Base-by-base conservation (phyloP, 257 asterid species). In the Osmanthus fragrans region DNA sequence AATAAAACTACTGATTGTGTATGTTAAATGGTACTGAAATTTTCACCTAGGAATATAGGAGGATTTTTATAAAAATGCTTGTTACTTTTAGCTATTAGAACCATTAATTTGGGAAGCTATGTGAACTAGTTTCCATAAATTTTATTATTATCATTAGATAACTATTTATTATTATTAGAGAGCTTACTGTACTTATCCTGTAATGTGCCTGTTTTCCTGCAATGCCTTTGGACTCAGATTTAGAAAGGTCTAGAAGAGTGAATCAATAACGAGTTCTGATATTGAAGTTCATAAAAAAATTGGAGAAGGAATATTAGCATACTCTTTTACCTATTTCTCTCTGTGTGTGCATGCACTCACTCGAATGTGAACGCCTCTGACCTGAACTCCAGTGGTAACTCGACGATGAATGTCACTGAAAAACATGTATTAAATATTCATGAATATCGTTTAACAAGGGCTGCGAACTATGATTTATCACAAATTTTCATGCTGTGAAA, bases 221-320 rank as follows among this genome's bases (percentile, higher is more conserved):
- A 58, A 78, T 66, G 76, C 82, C 39, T 69, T 76, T 75, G 73
- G 79, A 42, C 23, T 33, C 49, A 49, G 45, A 5, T n/a, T 39
- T n/a, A 39, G 18, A 29, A 73, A 70, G 76, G 69, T 39, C 70
- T 51, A 37, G 63, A 74, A 33, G 79, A 75, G 67, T 18, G 85
- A 76, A 51, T 71, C 77, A 8, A 34, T 40, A 73, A 33, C 34
- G 77, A 80, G 47, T 60, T 65, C 73, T 29, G 70, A 34, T 75
- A 45, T 18, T 70, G 79, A 37, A 49, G 70, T 32, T 3, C 73
- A 39, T 56, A 25, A 72, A 71, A 75, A 72, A 45, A 34, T 66
- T 69, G 8, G 39, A 45, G 82, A 78, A 72, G 87, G 82, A 78
- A 72, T 86, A 73, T 19, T 72, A 66, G n/a, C 70, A 42, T 16